Percentiles rank a stretch among this genome's conserved stretches.
Conservation (phyloP, 345 rosid species). For the Lepidium aucheri region DNA sequence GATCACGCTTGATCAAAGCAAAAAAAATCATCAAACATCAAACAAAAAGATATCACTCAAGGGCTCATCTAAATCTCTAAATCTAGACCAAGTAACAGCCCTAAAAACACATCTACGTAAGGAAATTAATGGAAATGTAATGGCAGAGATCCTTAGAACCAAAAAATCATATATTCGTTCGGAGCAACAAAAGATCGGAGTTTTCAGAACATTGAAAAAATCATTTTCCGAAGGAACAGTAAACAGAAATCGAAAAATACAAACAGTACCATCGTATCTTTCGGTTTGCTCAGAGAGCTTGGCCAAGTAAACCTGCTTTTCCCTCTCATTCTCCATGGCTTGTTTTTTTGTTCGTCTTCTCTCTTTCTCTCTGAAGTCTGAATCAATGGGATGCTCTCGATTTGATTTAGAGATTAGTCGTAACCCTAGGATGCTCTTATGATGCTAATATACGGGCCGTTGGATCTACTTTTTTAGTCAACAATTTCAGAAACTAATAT, state of each 20-base stretch:
- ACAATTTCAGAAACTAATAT: not conserved
- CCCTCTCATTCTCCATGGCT: conserved; percentile 82
- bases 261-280: conserved; percentile 64
- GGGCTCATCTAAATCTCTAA: not conserved
- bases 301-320: conserved; percentile 73
- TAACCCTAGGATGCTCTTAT: conserved; percentile 22
- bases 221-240: not conserved
- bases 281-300: conserved; percentile 92
- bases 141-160: not conserved
- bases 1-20: not conserved
- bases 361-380: not conserved
- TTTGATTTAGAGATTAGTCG: conserved; percentile 23
- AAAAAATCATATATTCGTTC: not conserved
- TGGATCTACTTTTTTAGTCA: conserved; percentile 25
- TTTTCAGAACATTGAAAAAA: not conserved
- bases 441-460: conserved; percentile 11
- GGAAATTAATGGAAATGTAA: not conserved
- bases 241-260: not conserved
- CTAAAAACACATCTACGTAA: not conserved
- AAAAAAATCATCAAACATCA: no score
- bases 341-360: not conserved
- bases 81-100: conserved; percentile 5
- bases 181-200: conserved; percentile 12
- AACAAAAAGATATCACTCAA: no score
- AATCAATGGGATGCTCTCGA: not conserved